Evolutionary conservation across 2,329 filamentous ascomycete genomes (phyloP), one percentile per base, ranked within the genome.

Genomic region (Beauveria pseudobassiana): DNA sequence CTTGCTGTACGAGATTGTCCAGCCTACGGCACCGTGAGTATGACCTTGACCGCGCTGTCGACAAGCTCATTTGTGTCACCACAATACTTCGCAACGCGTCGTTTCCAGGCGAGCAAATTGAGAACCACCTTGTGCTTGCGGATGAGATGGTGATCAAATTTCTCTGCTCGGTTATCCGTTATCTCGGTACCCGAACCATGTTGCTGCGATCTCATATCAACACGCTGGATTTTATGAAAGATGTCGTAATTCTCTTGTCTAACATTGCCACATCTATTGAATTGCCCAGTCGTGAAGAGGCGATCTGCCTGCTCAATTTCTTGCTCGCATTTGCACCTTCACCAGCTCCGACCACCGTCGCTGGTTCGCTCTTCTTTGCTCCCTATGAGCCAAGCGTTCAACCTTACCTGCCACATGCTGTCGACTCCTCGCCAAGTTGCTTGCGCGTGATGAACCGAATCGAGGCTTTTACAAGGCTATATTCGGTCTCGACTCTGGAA

Each of bases 171-270:
- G 84, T 93, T 4, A 92, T 98, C 65, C 83, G 92, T 63, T 90
- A 95, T 66, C 81, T 98, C 16, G 95, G 93, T 34, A 97, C 93
- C 4, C 88, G 92, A 16, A 91, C 91, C 67, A 90, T 93, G 82
- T 82, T 98, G 34, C 77, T 98, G 48, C 86, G 91, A 45, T 91
- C 87, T 3, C 84, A 95, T 66, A 81, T 84, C 69, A 96, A 97
- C 74, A 95, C 90, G 0, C 79, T 97, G 66, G 95, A 99, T 74
- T 93, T 98, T 69, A 96, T 97, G 90, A 99, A 99, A 76, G 95
- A 99, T 73, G 80, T 92, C 34, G 85, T 98, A 62, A 88, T 91
- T 18, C 86, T 96, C 66, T 80, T 99, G 60, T 97, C 93, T 62
- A 98, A 99, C 73, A 85, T 96, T 53, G 87, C 92, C 8, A 86